Base-by-base conservation (phyloP, 2,329 filamentous ascomycete species). In the Sordariomycetes sp. region DNA sequence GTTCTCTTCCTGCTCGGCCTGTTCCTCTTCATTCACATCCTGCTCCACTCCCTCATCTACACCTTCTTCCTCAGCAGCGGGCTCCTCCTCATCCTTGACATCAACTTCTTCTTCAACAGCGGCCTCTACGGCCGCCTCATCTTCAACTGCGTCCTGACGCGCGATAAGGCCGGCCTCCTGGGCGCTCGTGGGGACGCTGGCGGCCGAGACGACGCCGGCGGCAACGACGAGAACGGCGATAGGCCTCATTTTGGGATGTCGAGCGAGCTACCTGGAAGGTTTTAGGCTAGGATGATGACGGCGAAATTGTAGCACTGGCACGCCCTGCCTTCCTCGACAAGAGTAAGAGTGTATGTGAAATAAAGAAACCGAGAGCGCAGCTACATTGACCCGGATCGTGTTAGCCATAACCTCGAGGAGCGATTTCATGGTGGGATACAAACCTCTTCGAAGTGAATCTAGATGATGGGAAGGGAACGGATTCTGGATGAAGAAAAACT, bases 121-220 rank as follows among this genome's bases (percentile, higher is more conserved):
- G 2, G 20, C 15, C 12, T 53, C 50, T 22, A 35, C 35, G 12
- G 20, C 51, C 7, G 34, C 25, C 2, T 15, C 42, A 4, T 24
- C 13, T 4, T 20, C 25, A 39, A 22, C 48, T 8, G 53, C 45
- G 36, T 58, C 42, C 53, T 58, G 52, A 42, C 57, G 57, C 8
- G 50, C 20, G 8, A 48, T 22, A 10, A 54, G 36, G 17, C 22
- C 32, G 28, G 10, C 22, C 24, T n/a, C 39, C 24, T 52, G 58
- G 58, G 54, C 59, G 13, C 52, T 10, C 20, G 22, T 13, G 28
- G 52, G 60, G 52, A 62, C 61, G 55, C 56, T 63, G 51, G 62
- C 56, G 39, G 59, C 62, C 55, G 62, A 63, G 57, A 59, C 62
- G 56, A 62, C 59, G 59, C 61, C 60, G 57, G 61, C 59, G 52